A percentile compares a stretch with the other conserved stretches of the same genome.
These are phyloP conservation scores for Centrapalus pauciflorus DNA, from an alignment of 129 eudicot genomes.

Conservation along the genomic window DNA sequence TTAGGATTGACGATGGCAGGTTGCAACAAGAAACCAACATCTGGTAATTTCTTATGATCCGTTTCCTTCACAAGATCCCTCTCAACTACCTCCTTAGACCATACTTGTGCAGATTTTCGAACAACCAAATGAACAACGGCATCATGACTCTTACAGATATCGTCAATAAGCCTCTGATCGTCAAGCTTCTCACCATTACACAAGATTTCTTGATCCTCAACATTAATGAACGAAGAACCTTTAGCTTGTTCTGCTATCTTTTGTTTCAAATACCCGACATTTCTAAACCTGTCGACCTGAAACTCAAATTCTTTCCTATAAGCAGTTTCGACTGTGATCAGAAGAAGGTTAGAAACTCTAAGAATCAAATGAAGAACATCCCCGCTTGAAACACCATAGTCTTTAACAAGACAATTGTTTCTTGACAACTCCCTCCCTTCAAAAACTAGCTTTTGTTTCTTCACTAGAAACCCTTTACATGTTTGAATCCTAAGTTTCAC, in stretches of 20 bases:
- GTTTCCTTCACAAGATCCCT: conserved; percentile 33
- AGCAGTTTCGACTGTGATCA: conserved; percentile 53
- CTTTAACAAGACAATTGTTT: conserved; percentile 53
- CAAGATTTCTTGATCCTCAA: conserved; percentile 52
- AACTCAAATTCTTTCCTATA: conserved; percentile 50
- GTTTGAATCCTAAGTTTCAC: conserved; percentile 76
- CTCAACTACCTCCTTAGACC: conserved; percentile 31
- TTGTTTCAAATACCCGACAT: conserved; percentile 50
- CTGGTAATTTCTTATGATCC: conserved; percentile 21
- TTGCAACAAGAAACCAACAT: conserved; percentile 33
- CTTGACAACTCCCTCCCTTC: conserved; percentile 58
- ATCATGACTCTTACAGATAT: conserved; percentile 41
- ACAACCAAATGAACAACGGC: conserved; percentile 56
- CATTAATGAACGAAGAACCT: conserved; percentile 41
- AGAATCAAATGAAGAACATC: conserved; percentile 55
- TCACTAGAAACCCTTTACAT: conserved; percentile 68
- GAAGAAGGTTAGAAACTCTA: conserved; percentile 50
- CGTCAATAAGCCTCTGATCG: conserved; percentile 55
- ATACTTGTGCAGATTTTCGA: conserved; percentile 44
- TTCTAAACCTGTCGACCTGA: conserved; percentile 44
- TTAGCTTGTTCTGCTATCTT: conserved; percentile 48
- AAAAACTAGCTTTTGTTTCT: conserved; percentile 63
- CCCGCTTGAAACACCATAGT: conserved; percentile 63
- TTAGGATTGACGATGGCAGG: conserved; percentile 47
- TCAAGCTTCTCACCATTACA: conserved; percentile 60